Evolutionary conservation across 1,284 basidiomycete genomes (phyloP).

Genomic region (Inonotus obliquus): DNA sequence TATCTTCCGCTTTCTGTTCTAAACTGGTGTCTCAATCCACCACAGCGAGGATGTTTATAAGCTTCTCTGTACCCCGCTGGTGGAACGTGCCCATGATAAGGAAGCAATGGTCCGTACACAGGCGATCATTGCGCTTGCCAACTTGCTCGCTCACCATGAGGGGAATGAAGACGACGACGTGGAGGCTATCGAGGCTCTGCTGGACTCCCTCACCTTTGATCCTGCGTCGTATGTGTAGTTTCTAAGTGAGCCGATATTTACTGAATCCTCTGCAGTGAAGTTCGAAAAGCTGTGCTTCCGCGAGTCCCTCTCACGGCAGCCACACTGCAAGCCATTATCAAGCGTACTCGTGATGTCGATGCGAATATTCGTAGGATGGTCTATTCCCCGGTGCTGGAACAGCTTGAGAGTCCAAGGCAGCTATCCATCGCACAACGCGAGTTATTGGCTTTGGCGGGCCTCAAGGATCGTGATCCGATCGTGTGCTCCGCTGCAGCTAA

Average conservation of each 20-base stretch:
- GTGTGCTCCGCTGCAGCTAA: conserved; percentile 79
- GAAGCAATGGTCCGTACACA: conserved; percentile 82
- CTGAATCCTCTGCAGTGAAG: conserved; percentile 56
- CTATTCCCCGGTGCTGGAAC: conserved; percentile 64
- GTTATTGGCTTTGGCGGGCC: conserved; percentile 72
- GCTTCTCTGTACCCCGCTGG: conserved; percentile 59
- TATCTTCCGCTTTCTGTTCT: conserved; percentile 18
- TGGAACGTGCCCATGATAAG: conserved; percentile 84
- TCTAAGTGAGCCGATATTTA: conserved; percentile 1
- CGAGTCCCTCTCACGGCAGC: conserved; percentile 64
- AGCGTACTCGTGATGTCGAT: conserved; percentile 84
- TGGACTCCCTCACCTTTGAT: conserved; percentile 75
- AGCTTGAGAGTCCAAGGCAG: conserved; percentile 59
- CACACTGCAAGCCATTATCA: conserved; percentile 68
- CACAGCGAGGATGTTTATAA: conserved; percentile 79
- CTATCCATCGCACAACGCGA: conserved; percentile 78
- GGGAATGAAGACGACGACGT: conserved; percentile 59
- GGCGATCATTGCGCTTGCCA: conserved; percentile 81
- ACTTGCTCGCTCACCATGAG: conserved; percentile 54
- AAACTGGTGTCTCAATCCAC: neutral
- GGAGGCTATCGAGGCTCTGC: conserved; percentile 61
- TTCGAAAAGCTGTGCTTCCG: conserved; percentile 82
- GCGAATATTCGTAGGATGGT: conserved; percentile 77
- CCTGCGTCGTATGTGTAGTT: conserved; percentile 62
- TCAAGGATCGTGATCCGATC: conserved; percentile 83